Conservation (phyloP, 768 basidiomycete species). For the Lactarius hengduanensis region DNA sequence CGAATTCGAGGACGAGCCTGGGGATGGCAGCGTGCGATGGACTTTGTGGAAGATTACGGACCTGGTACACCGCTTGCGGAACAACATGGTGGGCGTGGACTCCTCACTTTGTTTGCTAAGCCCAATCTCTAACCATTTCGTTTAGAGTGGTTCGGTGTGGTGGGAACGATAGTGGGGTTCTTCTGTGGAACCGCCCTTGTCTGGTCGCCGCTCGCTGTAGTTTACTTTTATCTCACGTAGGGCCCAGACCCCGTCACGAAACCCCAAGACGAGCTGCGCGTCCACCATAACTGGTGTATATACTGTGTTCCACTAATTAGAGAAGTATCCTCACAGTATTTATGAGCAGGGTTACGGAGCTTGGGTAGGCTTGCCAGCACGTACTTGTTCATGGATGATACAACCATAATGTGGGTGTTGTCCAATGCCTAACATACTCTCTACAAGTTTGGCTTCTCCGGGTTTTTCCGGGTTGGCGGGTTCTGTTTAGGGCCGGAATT, state of each 20-base stretch:
- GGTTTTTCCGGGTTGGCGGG: too few relatives aligned
- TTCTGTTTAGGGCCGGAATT: too few relatives aligned
- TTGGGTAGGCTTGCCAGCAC: too few relatives aligned
- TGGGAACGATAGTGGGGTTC: conserved; percentile 14
- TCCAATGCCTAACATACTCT: too few relatives aligned
- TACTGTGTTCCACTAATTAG: too few relatives aligned
- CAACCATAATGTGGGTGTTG: too few relatives aligned
- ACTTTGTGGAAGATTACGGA: conserved; percentile 8
- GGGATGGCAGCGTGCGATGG: neutral
- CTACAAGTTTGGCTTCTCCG: too few relatives aligned
- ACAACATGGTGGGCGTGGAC: neutral
- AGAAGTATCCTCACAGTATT: too few relatives aligned
- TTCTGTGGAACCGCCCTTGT: conserved; percentile 14
- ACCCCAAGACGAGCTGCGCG: neutral
- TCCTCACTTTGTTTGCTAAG: neutral
- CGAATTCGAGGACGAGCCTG: neutral
- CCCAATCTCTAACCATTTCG: neutral
- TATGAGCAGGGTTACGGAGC: too few relatives aligned
- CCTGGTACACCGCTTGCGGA: conserved; percentile 4
- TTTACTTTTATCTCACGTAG: neutral
- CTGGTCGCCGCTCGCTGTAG: conserved; percentile 9
- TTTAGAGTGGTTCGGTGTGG: conserved; percentile 14
- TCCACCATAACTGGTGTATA: too few relatives aligned
- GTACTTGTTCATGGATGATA: too few relatives aligned
- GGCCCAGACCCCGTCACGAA: neutral